These are phyloP conservation scores for Glarea lozoyensis DNA, from an alignment of 495 filamentous ascomycete genomes.

Conservation along the genomic window DNA sequence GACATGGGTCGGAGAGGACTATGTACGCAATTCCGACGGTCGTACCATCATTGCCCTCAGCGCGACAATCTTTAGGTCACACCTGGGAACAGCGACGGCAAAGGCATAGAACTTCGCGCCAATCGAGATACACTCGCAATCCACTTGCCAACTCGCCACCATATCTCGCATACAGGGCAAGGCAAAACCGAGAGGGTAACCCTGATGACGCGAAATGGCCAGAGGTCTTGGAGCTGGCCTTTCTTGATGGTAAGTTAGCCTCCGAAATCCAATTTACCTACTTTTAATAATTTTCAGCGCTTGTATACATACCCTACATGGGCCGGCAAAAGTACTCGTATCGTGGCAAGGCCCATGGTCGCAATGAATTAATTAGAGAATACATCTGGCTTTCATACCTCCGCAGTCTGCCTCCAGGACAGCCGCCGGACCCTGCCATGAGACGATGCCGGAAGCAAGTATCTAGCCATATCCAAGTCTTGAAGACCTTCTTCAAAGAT, in stretches of 20 bases:
- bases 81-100: constrained; percentile 25
- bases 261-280: neutral
- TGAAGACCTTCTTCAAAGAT: constrained; percentile 68
- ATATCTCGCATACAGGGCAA: constrained; percentile 61
- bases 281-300: constrained; percentile 41
- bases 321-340: constrained; percentile 70
- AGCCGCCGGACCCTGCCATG: constrained; percentile 32
- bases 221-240: constrained; percentile 73
- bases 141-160: constrained; percentile 41
- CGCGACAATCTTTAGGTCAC: constrained; percentile 21
- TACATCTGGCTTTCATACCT: constrained; percentile 56
- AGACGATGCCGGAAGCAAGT: constrained; percentile 74
- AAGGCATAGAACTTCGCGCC: constrained; percentile 6
- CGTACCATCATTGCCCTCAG: constrained; percentile 16
- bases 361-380: constrained; percentile 86
- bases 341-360: constrained; percentile 64
- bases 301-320: constrained; percentile 73
- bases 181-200: constrained; percentile 46
- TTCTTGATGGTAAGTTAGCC: constrained; percentile 67
- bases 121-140: constrained; percentile 26
- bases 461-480: constrained; percentile 94
- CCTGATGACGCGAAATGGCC: constrained; percentile 50
- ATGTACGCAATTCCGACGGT: constrained; percentile 22
- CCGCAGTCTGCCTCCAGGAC: constrained; percentile 27
- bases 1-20: constrained; percentile 6